Evolutionary conservation across 768 basidiomycete species (phyloP).

Genomic region (Lactarius sp.): DNA sequence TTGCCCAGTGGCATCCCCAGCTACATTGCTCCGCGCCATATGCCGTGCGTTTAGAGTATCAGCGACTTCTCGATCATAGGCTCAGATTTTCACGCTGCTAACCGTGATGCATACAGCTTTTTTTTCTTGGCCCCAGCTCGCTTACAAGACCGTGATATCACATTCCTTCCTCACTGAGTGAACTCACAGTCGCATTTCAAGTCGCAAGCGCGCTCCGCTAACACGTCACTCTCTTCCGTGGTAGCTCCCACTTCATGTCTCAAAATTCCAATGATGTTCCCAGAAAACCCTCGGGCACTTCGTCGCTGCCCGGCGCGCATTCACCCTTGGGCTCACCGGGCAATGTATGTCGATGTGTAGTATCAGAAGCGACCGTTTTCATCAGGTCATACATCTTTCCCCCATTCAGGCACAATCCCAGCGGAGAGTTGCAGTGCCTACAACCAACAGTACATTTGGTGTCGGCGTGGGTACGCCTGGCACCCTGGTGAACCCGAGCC

Average conservation of each 20-base stretch:
- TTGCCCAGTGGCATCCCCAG: background rate
- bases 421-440: constrained; percentile 42
- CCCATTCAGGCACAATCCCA: constrained; percentile 38
- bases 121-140: background rate
- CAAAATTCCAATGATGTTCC: constrained; percentile 35
- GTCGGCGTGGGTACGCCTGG: constrained; percentile 45
- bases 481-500: constrained; percentile 40
- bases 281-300: constrained; percentile 65
- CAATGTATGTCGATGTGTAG: constrained; percentile 40
- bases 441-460: constrained; percentile 47
- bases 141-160: constrained; percentile 6
- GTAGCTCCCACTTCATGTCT: constrained; percentile 28
- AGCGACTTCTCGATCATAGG: background rate
- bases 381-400: constrained; percentile 8
- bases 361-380: constrained; percentile 16
- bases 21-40: background rate
- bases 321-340: constrained; percentile 59
- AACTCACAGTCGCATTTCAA: background rate
- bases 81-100: constrained; percentile 2
- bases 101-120: background rate
- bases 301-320: constrained; percentile 57
- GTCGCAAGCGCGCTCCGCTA: background rate
- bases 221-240: constrained; percentile 13
- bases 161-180: constrained; percentile 1
- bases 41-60: background rate